A percentile compares a stretch with the other conserved stretches of the same genome.
Conservation (phyloP, 2,329 filamentous ascomycete genomes). For the Bipolaris victoriae region DNA sequence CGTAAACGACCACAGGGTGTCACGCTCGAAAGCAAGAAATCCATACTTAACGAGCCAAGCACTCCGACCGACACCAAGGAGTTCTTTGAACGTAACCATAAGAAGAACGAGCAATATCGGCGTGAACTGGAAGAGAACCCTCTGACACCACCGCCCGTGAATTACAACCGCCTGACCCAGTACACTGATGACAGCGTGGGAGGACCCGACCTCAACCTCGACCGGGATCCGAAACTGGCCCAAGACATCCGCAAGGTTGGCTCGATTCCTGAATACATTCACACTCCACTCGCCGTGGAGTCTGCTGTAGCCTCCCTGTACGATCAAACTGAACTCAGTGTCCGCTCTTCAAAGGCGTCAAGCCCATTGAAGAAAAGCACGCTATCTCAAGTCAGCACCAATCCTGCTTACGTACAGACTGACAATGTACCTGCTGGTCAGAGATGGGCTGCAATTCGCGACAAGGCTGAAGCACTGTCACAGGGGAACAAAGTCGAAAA, state of each 20-base stretch:
- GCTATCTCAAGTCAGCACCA: constrained; percentile 35
- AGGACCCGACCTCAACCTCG: constrained; percentile 57
- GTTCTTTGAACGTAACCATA: constrained; percentile 61
- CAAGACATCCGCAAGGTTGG: constrained; percentile 74
- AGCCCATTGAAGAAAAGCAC: constrained; percentile 33
- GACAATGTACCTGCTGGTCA: constrained; percentile 39
- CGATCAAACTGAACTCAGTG: constrained; percentile 76
- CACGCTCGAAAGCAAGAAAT: constrained; percentile 59
- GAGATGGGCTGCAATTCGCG: constrained; percentile 50
- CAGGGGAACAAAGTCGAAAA: constrained; percentile 44
- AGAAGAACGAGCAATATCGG: constrained; percentile 65
- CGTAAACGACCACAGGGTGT: constrained; percentile 59
- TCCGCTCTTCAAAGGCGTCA: constrained; percentile 43
- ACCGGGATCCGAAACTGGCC: constrained; percentile 57
- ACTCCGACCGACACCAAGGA: constrained; percentile 53
- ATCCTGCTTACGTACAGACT: constrained; percentile 26
- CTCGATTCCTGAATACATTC: constrained; percentile 77
- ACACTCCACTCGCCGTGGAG: constrained; percentile 75
- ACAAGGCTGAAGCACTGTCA: constrained; percentile 49
- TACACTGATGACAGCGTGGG: constrained; percentile 64
- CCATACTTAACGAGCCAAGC: constrained; percentile 51
- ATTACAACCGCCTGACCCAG: constrained; percentile 58
- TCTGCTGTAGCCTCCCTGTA: constrained; percentile 90
- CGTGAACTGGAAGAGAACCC: constrained; percentile 54
- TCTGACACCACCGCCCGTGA: constrained; percentile 55